These are phyloP conservation scores for Citropsis articulata DNA, from an alignment of 345 rosid genomes.

Conservation along the genomic window DNA sequence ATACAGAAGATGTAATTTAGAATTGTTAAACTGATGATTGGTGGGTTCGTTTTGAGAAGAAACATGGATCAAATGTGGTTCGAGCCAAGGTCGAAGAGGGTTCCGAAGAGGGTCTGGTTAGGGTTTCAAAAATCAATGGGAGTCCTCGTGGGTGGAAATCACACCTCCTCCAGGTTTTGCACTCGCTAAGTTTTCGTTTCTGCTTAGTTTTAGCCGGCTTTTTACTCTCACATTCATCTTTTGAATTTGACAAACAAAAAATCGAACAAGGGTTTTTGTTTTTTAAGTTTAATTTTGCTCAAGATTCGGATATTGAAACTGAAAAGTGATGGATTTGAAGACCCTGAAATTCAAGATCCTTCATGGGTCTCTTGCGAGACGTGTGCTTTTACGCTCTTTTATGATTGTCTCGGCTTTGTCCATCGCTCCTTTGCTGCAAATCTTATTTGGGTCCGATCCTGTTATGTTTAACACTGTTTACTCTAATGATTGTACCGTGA, in stretches of 20 bases:
- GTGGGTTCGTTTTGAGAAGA: slow-evolving; percentile 14
- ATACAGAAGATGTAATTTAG: slow-evolving; percentile 25
- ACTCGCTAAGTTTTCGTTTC: slow-evolving; percentile 51
- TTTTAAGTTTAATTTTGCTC: not conserved
- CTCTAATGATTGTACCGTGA: slow-evolving; percentile 40
- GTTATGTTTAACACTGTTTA: slow-evolving; percentile 25
- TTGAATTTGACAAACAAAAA: not conserved
- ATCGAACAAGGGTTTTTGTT: not conserved
- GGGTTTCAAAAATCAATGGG: slow-evolving; percentile 62
- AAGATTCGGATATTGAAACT: not conserved
- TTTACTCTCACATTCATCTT: slow-evolving; percentile 23
- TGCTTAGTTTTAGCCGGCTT: slow-evolving; percentile 29
- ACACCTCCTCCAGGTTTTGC: slow-evolving; percentile 98
- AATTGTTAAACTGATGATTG: slow-evolving; percentile 18
- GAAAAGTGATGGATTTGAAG: slow-evolving; percentile 48
- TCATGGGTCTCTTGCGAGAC: slow-evolving; percentile 52
- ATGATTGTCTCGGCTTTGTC: slow-evolving; percentile 51
- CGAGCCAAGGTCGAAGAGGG: slow-evolving; percentile 35
- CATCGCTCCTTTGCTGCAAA: slow-evolving; percentile 50
- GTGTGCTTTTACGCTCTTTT: slow-evolving; percentile 58
- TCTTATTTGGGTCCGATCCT: slow-evolving; percentile 38
- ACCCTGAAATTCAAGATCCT: slow-evolving; percentile 39
- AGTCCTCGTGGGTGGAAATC: slow-evolving; percentile 99
- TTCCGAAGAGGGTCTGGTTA: slow-evolving; percentile 70
- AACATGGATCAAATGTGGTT: slow-evolving; percentile 44